Base-by-base conservation (phyloP, 2,329 filamentous ascomycete genomes). In the Xylariales sp. region DNA sequence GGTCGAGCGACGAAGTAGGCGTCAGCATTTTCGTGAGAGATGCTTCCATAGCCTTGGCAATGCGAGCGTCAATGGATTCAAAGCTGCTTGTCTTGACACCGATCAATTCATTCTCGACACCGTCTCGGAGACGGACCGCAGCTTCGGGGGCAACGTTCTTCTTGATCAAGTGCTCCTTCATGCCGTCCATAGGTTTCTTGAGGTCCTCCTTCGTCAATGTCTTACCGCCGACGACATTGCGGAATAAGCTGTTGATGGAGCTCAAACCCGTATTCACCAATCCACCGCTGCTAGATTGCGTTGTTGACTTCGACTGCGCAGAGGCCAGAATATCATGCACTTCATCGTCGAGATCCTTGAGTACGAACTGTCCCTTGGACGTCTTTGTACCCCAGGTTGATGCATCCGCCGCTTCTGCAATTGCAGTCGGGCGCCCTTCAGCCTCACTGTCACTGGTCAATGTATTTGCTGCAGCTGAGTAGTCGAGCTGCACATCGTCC, bases 121-220 rank as follows among this genome's bases (percentile, higher is more conserved):
- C 88, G 45, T 94, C 83, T 59, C 91, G 96, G 29, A 98, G 70
- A 37, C 93, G 85, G 21, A 95, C 76, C 2, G 91, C 93, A 13
- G 93, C 93, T 69, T 97, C 93, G 37, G 88, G 85, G 0, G 93
- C 93, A 19, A 98, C 90, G 54, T 98, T 98, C 71, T 98, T 98
- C 65, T 85, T 83, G 42, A 98, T 66, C 6, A 98, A 71, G 60
- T 97, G 91, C 40, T 95, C 88, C 58, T 96, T 88, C 88, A 98
- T 96, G 21, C 85, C 86, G 63, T 91, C 93, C 67, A 98, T 82
- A 2, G 93, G 87, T 60, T 94, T 95, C 45, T 88, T 85, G 16
- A 98, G 74, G 55, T 97, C 91, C 47, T 85, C 79, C 59, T 89
- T 87, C 2, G 88, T 94, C 54, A 98, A 67, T 1, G 84, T 88